These are phyloP conservation scores for Suillus bovinus DNA, from an alignment of 768 basidiomycete genomes.

Conservation along the genomic window DNA sequence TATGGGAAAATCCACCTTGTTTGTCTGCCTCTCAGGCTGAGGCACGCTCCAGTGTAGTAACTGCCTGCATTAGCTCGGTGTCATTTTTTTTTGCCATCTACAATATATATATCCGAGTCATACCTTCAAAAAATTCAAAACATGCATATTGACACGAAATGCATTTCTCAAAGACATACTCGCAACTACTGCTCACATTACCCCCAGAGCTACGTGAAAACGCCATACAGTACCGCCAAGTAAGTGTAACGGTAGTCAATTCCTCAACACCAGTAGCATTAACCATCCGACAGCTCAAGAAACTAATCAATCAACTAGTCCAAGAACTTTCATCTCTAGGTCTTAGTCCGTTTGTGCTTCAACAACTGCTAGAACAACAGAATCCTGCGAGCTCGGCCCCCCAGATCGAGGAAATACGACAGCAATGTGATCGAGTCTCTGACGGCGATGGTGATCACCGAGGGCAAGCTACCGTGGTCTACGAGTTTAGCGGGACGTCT, in stretches of 20 bases:
- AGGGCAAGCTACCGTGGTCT: constrained; percentile 40
- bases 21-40: no score
- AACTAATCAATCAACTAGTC: constrained; percentile 82
- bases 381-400: constrained; percentile 13
- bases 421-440: not conserved
- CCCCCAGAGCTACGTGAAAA: constrained; percentile 77
- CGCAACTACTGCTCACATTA: constrained; percentile 59
- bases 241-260: constrained; percentile 24
- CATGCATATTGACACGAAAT: constrained; percentile 35
- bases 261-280: not conserved
- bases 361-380: constrained; percentile 37
- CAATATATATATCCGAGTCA: no score
- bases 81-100: no score
- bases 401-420: constrained; percentile 10
- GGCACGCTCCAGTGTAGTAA: no score
- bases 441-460: not conserved
- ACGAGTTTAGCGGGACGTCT: constrained; percentile 53
- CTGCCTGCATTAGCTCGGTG: no score
- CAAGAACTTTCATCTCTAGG: constrained; percentile 75
- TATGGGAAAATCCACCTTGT: no score
- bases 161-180: constrained; percentile 76
- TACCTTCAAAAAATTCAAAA: no score
- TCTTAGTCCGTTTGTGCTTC: constrained; percentile 49
- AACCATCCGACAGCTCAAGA: constrained; percentile 69
- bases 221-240: constrained; percentile 85